Percentiles rank a stretch among this genome's conserved stretches.
Evolutionary conservation across 2,329 filamentous ascomycete genomes (phyloP).

Genomic region (Fusarium nelsonii): DNA sequence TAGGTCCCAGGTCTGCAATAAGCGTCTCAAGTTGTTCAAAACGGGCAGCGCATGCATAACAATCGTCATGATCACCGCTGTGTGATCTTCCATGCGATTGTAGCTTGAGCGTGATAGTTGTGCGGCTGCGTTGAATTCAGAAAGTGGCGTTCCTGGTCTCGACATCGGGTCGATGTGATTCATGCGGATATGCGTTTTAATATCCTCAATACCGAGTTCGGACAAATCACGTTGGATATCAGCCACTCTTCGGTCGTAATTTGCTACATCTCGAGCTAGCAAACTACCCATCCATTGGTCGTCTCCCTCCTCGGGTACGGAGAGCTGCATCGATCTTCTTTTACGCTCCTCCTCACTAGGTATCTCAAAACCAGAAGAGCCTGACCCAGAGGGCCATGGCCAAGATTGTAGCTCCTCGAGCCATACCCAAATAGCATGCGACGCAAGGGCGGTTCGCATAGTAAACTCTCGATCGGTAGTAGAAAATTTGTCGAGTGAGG

Average conservation of each 20-base stretch:
- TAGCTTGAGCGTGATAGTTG: constrained; percentile 67
- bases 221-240: constrained; percentile 79
- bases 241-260: constrained; percentile 79
- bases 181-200: constrained; percentile 88
- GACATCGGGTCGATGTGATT: constrained; percentile 76
- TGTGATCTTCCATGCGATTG: constrained; percentile 86
- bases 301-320: constrained; percentile 41
- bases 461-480: constrained; percentile 77
- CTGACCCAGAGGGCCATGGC: constrained; percentile 66
- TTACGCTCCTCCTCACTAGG: constrained; percentile 57
- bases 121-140: constrained; percentile 49
- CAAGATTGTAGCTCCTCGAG: constrained; percentile 75
- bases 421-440: constrained; percentile 79
- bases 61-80: constrained; percentile 89
- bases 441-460: constrained; percentile 75
- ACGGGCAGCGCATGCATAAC: constrained; percentile 90
- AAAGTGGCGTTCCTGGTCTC: constrained; percentile 54
- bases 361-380: constrained; percentile 67
- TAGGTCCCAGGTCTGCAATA: constrained; percentile 83
- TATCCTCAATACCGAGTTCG: constrained; percentile 81
- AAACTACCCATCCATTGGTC: constrained; percentile 77
- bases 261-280: constrained; percentile 70
- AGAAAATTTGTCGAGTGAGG: constrained; percentile 73
- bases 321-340: constrained; percentile 52
- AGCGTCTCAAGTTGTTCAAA: constrained; percentile 76